Evolutionary conservation across 2,329 filamentous ascomycete species (phyloP), one percentile per base, ranked within the genome.

Genomic region (Fusarium sp.): DNA sequence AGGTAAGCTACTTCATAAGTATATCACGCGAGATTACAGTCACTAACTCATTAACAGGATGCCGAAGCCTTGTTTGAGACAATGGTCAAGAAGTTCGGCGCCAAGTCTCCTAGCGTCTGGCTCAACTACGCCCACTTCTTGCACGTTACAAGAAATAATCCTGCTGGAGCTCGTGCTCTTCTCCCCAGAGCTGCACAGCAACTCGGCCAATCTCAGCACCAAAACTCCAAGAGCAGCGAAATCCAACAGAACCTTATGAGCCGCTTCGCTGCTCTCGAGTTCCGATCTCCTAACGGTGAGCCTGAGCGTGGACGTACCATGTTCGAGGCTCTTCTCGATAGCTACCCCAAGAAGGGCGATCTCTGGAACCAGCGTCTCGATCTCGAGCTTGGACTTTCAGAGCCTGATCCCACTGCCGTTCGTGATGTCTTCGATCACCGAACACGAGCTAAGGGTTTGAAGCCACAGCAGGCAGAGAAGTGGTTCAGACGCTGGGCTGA

Each of bases 101-200:
- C 92, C 69, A 90, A 91, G 71, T 89, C 91, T 8, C 91, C 93
- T 12, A 88, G 90, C 56, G 90, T 98, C 73, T 99, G 95, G 93
- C 86, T 92, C 81, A 98, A 98, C 84, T 98, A 98, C 81, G 95
- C 95, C 25, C 92, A 92, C 76, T 98, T 98, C 87, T 86, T 99
- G 59, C 92, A 97, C 82, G 90, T 91, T 63, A 92, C 89, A 1
- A 83, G 89, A 64, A 85, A 87, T 62, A 87, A 91, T 14, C 88
- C 94, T 1, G 91, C 91, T n/a, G 89, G 90, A 10, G 92, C 91
- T 6, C 91, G 94, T 59, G 89, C 89, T 1, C 88, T 99, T 16
- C 89, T 98, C 8, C 87, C 91, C 5, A 92, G 95, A 44, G 95
- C 96, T 18, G 90, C 92, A 12, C 95, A 98, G 81, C 92, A 93